Evolutionary conservation across 805 yeast species (phyloP).

Genomic region (Deakozyma indianensis): DNA sequence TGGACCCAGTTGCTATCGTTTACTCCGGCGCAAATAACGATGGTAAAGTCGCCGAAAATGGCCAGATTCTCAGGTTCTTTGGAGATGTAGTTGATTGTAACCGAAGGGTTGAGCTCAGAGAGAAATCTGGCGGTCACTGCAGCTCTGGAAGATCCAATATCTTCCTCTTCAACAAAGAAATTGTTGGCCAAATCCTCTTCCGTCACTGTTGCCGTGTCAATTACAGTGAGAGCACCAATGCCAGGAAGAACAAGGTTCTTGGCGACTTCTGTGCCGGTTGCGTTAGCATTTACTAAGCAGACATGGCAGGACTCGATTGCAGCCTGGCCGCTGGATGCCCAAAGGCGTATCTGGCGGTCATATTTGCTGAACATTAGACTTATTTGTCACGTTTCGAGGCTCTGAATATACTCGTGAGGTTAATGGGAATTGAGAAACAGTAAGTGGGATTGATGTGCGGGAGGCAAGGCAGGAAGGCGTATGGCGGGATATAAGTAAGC

Average conservation of each 20-base stretch:
- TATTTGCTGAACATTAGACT: not conserved
- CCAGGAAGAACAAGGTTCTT: slow-evolving; percentile 82
- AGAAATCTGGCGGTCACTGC: slow-evolving; percentile 16
- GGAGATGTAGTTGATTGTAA: not conserved
- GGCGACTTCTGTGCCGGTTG: slow-evolving; percentile 37
- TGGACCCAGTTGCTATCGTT: slow-evolving; percentile 15
- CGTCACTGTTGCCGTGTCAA: slow-evolving; percentile 40
- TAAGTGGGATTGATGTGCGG: too few species aligned
- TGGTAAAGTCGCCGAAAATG: slow-evolving; percentile 35
- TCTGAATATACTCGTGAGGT: too few species aligned
- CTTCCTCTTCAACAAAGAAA: slow-evolving; percentile 47
- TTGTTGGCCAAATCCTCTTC: slow-evolving; percentile 60
- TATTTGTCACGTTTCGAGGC: too few species aligned
- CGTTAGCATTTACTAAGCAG: not conserved
- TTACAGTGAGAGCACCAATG: slow-evolving; percentile 52
- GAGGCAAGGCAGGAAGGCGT: too few species aligned
- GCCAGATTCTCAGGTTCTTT: slow-evolving; percentile 3
- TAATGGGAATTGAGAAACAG: too few species aligned
- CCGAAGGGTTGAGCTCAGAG: not conserved
- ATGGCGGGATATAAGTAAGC: too few species aligned
- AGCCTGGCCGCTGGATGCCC: not conserved
- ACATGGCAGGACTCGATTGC: not conserved
- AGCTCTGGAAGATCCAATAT: slow-evolving; percentile 38
- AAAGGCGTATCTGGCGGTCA: not conserved
- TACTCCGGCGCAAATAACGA: slow-evolving; percentile 32